These are phyloP conservation scores for Eruca vesicaria DNA, from an alignment of 441 rosid species.

Conservation along the genomic window DNA sequence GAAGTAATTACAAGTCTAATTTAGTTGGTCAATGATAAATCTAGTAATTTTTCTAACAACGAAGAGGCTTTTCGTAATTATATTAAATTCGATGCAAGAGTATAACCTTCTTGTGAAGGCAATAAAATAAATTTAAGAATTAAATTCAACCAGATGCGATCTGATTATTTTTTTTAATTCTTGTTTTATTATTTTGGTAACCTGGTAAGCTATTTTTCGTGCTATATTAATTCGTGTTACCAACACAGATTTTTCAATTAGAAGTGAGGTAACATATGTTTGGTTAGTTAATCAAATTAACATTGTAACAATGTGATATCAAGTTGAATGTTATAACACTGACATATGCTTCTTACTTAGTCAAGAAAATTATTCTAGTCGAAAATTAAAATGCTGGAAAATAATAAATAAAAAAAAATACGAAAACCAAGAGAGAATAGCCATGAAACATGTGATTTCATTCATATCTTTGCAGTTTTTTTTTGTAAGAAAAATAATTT, in stretches of 20 bases:
- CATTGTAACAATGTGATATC: not conserved
- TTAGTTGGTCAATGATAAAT: constrained; percentile 24
- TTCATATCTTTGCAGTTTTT: constrained; percentile 9
- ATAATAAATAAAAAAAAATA: not conserved
- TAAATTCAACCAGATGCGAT: too few species aligned
- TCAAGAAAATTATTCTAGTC: not conserved
- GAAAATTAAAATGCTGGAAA: not conserved
- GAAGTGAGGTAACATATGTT: not conserved
- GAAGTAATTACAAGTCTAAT: not conserved
- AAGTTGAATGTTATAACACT: not conserved
- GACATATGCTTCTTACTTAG: not conserved
- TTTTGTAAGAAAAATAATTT: not conserved
- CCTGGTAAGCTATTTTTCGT: not conserved
- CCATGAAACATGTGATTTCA: constrained; percentile 10
- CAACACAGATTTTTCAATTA: not conserved
- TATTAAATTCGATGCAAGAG: too few species aligned
- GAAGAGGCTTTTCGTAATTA: too few species aligned
- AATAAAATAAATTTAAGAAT: too few species aligned
- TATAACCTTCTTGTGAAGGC: too few species aligned
- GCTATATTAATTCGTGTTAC: constrained; percentile 6
- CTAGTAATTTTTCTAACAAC: too few species aligned
- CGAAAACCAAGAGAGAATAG: constrained; percentile 10
- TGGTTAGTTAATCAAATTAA: not conserved
- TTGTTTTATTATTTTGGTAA: not conserved
- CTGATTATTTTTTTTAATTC: too few species aligned